These are phyloP conservation scores for Phytophthora meadii DNA, from an alignment of 352 stramenopile species.

Conservation along the genomic window DNA sequence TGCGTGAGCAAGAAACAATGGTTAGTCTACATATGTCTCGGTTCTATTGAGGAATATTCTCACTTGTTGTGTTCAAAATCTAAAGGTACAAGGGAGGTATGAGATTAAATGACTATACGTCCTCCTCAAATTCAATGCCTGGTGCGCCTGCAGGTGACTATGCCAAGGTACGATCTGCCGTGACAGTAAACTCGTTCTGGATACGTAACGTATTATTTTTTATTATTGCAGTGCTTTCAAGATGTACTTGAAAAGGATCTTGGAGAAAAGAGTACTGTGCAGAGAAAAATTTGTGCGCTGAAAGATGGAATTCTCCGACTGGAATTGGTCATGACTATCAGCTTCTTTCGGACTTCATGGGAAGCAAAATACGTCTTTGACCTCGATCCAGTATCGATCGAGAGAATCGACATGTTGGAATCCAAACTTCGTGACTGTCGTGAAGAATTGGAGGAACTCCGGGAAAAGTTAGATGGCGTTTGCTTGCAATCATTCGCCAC, in stretches of 20 bases:
- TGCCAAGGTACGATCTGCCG: slow-evolving; percentile 9
- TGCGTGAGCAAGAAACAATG: background rate
- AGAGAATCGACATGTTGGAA: slow-evolving; percentile 6
- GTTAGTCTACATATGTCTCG: background rate
- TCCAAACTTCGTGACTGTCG: slow-evolving; percentile 12
- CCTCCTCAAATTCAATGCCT: slow-evolving; percentile 15
- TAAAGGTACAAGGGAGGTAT: slow-evolving; percentile 18
- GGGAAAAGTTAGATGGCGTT: background rate
- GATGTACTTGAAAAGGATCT: slow-evolving; percentile 13
- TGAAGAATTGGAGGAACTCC: background rate
- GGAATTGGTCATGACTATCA: slow-evolving; percentile 6
- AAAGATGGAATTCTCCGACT: slow-evolving; percentile 4
- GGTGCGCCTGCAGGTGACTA: slow-evolving; percentile 13
- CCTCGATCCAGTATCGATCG: slow-evolving; percentile 3
- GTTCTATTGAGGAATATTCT: too few relatives aligned
- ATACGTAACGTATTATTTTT: background rate
- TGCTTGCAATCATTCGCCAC: background rate
- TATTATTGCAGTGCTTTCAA: slow-evolving; percentile 18
- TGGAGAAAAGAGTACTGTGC: slow-evolving; percentile 1
- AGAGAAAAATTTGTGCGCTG: slow-evolving; percentile 5
- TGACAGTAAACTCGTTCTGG: background rate
- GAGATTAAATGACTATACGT: slow-evolving; percentile 6
- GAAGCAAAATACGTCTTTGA: background rate
- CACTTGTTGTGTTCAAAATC: too few relatives aligned
- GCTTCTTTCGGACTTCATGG: slow-evolving; percentile 11